Conservation (phyloP, 805 yeast species). For the Ogataea methanolica region DNA sequence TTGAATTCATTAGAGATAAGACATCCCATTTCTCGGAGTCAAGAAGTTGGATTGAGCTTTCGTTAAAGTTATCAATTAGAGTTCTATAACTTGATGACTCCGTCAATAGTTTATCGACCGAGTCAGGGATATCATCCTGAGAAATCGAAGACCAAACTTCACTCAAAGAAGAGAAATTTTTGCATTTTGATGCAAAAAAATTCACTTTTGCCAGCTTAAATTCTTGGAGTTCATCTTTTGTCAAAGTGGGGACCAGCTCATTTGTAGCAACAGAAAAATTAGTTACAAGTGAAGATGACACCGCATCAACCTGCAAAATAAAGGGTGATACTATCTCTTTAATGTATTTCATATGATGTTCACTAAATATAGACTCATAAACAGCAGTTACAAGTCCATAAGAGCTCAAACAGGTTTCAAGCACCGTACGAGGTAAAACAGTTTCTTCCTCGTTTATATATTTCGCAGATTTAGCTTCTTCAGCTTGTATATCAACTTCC, state of each 20-base stretch:
- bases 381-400: constrained; percentile 23
- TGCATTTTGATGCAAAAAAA: constrained; percentile 25
- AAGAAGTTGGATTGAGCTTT: constrained; percentile 4
- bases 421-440: constrained; percentile 22
- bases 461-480: constrained; percentile 1
- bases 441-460: constrained; percentile 17
- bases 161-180: constrained; percentile 25
- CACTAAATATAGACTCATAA: constrained; percentile 20
- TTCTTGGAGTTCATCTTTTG: constrained; percentile 29
- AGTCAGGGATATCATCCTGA: constrained; percentile 18
- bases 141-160: constrained; percentile 32
- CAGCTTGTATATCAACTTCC: neutral
- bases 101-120: constrained; percentile 35
- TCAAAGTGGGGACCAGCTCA: constrained; percentile 27
- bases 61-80: constrained; percentile 33
- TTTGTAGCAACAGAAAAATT: constrained; percentile 15
- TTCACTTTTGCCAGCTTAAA: constrained; percentile 28
- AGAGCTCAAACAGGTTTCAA: constrained; percentile 25
- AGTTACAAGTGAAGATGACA: constrained; percentile 5
- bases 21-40: constrained; percentile 34
- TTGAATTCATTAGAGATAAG: constrained; percentile 33
- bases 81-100: constrained; percentile 42
- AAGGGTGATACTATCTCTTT: constrained; percentile 4
- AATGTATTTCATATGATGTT: constrained; percentile 2
- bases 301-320: constrained; percentile 13